Percentiles rank a stretch among this genome's conserved stretches.
Evolutionary conservation across 495 filamentous ascomycete genomes (phyloP).

Genomic region (Trypethelium eluteriae): DNA sequence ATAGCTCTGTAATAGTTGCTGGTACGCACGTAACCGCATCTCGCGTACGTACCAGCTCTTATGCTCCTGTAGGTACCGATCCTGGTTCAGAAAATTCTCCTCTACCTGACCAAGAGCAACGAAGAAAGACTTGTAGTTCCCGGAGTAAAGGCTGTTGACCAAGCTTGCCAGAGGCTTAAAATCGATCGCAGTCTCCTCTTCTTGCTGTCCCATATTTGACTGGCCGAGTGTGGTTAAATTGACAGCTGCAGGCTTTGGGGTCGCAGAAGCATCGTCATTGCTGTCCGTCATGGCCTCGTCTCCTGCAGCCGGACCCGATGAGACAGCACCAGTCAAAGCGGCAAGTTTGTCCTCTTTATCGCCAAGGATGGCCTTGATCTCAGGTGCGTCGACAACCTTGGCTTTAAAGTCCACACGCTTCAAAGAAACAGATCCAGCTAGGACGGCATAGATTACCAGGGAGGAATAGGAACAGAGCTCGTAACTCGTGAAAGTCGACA

Average conservation of each 20-base stretch:
- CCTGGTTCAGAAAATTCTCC: slow-evolving; percentile 84
- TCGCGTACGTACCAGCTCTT: slow-evolving; percentile 92
- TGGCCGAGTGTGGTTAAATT: slow-evolving; percentile 70
- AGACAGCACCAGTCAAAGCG: slow-evolving; percentile 66
- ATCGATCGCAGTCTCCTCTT: slow-evolving; percentile 67
- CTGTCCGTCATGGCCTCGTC: slow-evolving; percentile 75
- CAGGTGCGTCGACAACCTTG: slow-evolving; percentile 94
- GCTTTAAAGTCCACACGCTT: slow-evolving; percentile 98
- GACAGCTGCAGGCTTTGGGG: slow-evolving; percentile 58
- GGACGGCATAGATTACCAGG: slow-evolving; percentile 89
- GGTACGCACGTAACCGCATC: slow-evolving; percentile 92
- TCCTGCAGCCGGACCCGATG: slow-evolving; percentile 66
- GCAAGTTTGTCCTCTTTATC: slow-evolving; percentile 78
- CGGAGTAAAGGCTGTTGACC: slow-evolving; percentile 83
- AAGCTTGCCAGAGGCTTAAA: slow-evolving; percentile 75
- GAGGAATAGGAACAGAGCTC: slow-evolving; percentile 93
- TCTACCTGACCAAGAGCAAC: slow-evolving; percentile 82
- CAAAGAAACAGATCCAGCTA: slow-evolving; percentile 86
- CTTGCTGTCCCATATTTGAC: slow-evolving; percentile 58
- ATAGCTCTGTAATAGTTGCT: slow-evolving; percentile 95
- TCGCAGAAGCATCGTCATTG: slow-evolving; percentile 42
- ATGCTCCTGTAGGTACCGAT: slow-evolving; percentile 91
- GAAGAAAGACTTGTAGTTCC: slow-evolving; percentile 91
- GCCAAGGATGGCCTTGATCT: slow-evolving; percentile 93
- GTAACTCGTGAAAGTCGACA: slow-evolving; percentile 98